phyloP scores from a whole-genome alignment of 2,329 filamentous ascomycete genomes.

The Teratosphaeriaceae sp. region DNA sequence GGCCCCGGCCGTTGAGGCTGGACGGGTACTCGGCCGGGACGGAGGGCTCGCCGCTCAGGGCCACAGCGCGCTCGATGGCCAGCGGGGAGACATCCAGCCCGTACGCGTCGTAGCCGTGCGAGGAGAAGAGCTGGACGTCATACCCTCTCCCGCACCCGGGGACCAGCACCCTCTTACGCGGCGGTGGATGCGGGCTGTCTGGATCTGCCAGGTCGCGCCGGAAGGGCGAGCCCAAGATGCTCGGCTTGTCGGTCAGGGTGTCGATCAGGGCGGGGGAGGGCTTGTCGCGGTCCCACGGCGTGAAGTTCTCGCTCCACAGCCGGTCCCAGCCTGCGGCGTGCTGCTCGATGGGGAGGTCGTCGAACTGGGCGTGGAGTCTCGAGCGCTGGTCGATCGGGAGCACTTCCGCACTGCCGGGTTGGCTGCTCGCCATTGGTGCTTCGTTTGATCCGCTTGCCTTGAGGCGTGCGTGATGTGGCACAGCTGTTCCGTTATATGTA shows the following conservation, averaged over 20 bases:
- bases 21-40: conserved; percentile 40
- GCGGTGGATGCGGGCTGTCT: neutral
- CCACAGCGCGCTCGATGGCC: conserved; percentile 42
- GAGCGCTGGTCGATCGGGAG: conserved; percentile 14
- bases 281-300: conserved; percentile 54
- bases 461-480: neutral
- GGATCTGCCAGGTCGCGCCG: conserved; percentile 4
- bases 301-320: conserved; percentile 49
- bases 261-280: conserved; percentile 56
- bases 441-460: neutral
- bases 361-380: conserved; percentile 21
- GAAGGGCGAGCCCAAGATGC: conserved; percentile 19
- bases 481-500: neutral
- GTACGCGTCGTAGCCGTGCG: conserved; percentile 69
- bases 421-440: neutral
- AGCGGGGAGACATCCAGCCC: conserved; percentile 62
- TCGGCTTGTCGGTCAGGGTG: conserved; percentile 32
- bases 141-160: conserved; percentile 79
- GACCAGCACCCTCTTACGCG: conserved; percentile 57
- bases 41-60: conserved; percentile 31
- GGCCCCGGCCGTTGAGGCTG: conserved; percentile 42
- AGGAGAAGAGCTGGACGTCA: conserved; percentile 68
- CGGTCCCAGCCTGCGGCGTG: conserved; percentile 39
- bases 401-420: neutral
- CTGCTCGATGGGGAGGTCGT: conserved; percentile 2